Percentiles rank a stretch among this genome's conserved stretches.
phyloP scores from a whole-genome alignment of 345 rosid genomes.

The Microcos paniculata region DNA sequence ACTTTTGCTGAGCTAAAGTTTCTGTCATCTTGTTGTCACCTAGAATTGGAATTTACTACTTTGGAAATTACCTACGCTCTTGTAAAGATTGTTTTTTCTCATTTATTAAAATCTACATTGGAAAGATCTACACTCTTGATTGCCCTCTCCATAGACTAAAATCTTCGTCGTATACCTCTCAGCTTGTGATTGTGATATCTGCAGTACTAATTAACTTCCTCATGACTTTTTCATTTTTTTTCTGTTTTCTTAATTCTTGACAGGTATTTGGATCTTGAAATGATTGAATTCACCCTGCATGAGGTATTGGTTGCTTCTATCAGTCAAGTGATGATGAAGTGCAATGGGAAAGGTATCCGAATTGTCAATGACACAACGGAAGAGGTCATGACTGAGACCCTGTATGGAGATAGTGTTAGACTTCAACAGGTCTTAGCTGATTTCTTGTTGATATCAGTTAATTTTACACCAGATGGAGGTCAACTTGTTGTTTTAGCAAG shows the following conservation, averaged over 20 bases:
- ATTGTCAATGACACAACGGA: constrained; percentile 54
- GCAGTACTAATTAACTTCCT: not conserved
- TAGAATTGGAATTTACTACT: not conserved
- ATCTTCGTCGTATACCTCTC: not conserved
- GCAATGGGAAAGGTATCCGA: constrained; percentile 55
- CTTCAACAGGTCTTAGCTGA: constrained; percentile 81
- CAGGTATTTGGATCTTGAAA: constrained; percentile 81
- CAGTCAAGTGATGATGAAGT: constrained; percentile 71
- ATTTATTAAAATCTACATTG: too few relatives aligned
- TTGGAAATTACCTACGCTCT: too few relatives aligned
- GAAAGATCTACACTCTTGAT: not conserved
- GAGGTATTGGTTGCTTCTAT: constrained; percentile 58
- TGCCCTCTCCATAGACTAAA: not conserved
- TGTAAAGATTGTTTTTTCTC: too few relatives aligned
- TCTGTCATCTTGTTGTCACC: not conserved
- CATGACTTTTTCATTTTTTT: not conserved
- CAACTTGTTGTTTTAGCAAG: constrained; percentile 52
- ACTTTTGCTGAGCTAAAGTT: not conserved
- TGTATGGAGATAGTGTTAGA: constrained; percentile 82
- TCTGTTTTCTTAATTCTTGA: constrained; percentile 6
- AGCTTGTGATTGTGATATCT: not conserved
- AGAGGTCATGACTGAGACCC: constrained; percentile 48
- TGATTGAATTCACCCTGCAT: constrained; percentile 63
- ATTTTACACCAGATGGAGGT: constrained; percentile 59
- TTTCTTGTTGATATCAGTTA: constrained; percentile 61